Evolutionary conservation across 73 alveolate genomes (phyloP).

Genomic region (Durusdinium trenchii): DNA sequence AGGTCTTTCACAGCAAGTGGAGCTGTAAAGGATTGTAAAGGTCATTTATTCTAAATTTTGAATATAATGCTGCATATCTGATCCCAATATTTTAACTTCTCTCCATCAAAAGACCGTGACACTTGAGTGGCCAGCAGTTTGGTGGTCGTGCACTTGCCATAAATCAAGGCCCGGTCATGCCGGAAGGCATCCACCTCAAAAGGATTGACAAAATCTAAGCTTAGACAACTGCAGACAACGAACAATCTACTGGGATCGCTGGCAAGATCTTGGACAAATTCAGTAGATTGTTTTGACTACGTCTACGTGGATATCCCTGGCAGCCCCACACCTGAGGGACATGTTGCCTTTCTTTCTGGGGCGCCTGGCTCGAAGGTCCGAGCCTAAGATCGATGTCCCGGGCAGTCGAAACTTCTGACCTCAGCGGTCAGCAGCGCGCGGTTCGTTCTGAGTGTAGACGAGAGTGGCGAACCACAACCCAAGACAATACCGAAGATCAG

Average conservation of each 20-base stretch:
- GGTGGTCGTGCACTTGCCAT: conserved; percentile 71
- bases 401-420: conserved; percentile 88
- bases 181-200: conserved; percentile 85
- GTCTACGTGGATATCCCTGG: not conserved
- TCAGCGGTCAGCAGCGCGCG: not conserved
- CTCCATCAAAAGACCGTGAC: not conserved
- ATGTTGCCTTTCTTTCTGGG: not conserved
- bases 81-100: not conserved
- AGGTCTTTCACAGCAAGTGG: too few species aligned
- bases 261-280: too few species aligned
- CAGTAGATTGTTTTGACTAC: not conserved
- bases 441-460: too few species aligned
- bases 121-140: not conserved
- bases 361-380: conserved; percentile 49
- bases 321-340: not conserved
- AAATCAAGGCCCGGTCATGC: conserved; percentile 63
- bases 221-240: too few species aligned
- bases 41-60: not conserved
- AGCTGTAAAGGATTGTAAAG: not conserved
- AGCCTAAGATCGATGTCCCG: conserved; percentile 26
- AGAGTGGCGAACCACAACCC: too few species aligned
- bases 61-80: not conserved
- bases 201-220: not conserved
- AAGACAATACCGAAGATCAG: too few species aligned
- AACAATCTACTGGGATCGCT: too few species aligned